Evolutionary conservation across 345 rosid species (phyloP).

Genomic region (Mangifera indica): DNA sequence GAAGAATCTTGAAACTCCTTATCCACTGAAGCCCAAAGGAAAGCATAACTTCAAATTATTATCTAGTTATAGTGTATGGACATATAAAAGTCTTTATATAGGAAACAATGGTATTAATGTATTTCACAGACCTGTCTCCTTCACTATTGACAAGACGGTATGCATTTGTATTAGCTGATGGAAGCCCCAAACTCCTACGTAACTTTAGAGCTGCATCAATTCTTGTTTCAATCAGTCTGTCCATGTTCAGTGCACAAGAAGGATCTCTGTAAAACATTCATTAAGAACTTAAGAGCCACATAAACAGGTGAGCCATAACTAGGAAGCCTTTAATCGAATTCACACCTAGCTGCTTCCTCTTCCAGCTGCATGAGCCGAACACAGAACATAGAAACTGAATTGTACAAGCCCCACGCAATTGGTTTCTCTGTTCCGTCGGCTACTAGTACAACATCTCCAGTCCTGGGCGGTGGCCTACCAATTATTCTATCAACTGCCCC

Average conservation of each 20-base stretch:
- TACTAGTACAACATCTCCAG: constrained; percentile 85
- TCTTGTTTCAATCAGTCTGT: constrained; percentile 67
- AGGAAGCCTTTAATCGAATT: background rate
- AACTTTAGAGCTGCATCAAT: constrained; percentile 61
- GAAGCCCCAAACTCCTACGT: constrained; percentile 65
- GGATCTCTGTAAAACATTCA: constrained; percentile 57
- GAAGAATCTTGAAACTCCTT: no score
- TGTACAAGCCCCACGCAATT: constrained; percentile 82
- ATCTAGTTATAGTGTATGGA: background rate
- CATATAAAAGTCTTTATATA: background rate
- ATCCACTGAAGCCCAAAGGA: no score
- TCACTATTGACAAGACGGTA: constrained; percentile 84
- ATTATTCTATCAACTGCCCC: constrained; percentile 87
- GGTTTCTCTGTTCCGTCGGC: constrained; percentile 83
- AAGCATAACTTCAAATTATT: no score
- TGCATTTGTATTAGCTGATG: constrained; percentile 67
- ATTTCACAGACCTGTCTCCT: constrained; percentile 76
- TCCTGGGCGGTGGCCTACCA: constrained; percentile 76
- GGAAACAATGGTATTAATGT: background rate
- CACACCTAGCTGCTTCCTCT: constrained; percentile 67
- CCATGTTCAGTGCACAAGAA: constrained; percentile 71
- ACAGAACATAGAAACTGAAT: constrained; percentile 82
- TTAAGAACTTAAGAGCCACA: constrained; percentile 11
- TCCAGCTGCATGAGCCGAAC: constrained; percentile 95
- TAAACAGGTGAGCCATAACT: constrained; percentile 3